These are phyloP conservation scores for Macrophomina phaseolina DNA, from an alignment of 2,329 filamentous ascomycete genomes.

Conservation along the genomic window DNA sequence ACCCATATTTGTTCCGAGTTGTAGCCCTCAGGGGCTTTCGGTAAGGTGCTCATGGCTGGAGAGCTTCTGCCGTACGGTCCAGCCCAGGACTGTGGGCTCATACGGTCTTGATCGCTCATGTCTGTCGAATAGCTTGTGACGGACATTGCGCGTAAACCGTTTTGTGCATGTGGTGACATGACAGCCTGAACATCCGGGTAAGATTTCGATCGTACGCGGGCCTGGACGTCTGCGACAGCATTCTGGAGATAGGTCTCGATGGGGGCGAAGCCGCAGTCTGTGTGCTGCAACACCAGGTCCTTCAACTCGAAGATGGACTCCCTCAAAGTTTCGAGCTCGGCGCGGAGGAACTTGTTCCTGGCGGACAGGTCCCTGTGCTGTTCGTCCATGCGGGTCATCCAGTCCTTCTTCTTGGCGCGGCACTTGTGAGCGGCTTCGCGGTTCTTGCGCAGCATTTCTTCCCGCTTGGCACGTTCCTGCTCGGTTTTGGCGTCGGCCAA, in stretches of 20 bases:
- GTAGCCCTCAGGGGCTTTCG: neutral
- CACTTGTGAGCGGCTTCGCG: slow-evolving; percentile 71
- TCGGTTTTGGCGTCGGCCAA: neutral
- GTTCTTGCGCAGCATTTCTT: slow-evolving; percentile 68
- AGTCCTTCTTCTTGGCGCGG: slow-evolving; percentile 66
- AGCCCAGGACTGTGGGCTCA: neutral
- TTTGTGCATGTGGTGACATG: neutral
- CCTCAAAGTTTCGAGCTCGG: neutral
- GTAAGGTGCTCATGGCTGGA: neutral
- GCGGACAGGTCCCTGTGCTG: slow-evolving; percentile 37
- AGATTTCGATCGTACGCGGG: neutral
- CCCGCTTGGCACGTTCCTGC: slow-evolving; percentile 49
- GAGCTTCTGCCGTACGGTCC: neutral
- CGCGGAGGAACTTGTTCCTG: slow-evolving; percentile 37
- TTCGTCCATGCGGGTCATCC: slow-evolving; percentile 52
- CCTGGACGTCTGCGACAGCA: neutral
- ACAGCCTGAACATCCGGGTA: neutral
- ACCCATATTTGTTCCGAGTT: neutral
- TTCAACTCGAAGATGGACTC: slow-evolving; percentile 3
- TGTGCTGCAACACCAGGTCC: slow-evolving; percentile 37
- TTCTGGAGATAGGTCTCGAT: slow-evolving; percentile 31
- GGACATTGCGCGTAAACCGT: neutral
- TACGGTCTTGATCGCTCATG: neutral
- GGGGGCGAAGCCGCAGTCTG: neutral
- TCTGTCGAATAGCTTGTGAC: neutral